These are phyloP conservation scores for Cucumis hystrix DNA, from an alignment of 306 rosid genomes.

Conservation along the genomic window DNA sequence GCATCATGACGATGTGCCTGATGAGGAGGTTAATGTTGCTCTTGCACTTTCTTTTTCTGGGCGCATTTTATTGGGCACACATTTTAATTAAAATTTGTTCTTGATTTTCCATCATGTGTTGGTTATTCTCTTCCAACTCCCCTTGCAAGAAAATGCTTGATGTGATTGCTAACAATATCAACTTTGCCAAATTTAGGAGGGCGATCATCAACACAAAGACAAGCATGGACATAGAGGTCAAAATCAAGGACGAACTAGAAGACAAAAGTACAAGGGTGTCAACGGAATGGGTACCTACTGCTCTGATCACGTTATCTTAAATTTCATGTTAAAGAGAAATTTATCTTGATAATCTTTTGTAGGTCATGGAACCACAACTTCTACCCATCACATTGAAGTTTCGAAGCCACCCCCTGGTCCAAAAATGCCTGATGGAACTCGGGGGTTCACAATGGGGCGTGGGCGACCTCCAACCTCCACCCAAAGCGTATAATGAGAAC, in stretches of 20 bases:
- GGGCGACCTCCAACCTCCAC: constrained; percentile 48
- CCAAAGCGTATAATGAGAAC: constrained; percentile 23
- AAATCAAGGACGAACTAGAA: constrained; percentile 50
- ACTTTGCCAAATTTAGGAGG: constrained; percentile 33
- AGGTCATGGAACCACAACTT: constrained; percentile 71
- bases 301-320: neutral
- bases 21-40: constrained; percentile 48
- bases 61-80: neutral
- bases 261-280: constrained; percentile 46
- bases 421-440: constrained; percentile 92
- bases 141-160: neutral
- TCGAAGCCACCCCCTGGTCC: constrained; percentile 97
- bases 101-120: neutral
- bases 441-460: constrained; percentile 92
- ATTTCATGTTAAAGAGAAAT: neutral
- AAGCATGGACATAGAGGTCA: constrained; percentile 54
- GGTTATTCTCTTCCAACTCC: neutral
- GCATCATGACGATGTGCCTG: constrained; percentile 45
- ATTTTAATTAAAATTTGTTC: neutral
- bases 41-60: neutral
- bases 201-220: constrained; percentile 44
- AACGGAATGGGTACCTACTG: constrained; percentile 63
- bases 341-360: neutral
- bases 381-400: constrained; percentile 38
- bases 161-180: neutral